These are phyloP conservation scores for Carex parvula DNA, from an alignment of 176 grass and related monocot genomes.

Conservation along the genomic window DNA sequence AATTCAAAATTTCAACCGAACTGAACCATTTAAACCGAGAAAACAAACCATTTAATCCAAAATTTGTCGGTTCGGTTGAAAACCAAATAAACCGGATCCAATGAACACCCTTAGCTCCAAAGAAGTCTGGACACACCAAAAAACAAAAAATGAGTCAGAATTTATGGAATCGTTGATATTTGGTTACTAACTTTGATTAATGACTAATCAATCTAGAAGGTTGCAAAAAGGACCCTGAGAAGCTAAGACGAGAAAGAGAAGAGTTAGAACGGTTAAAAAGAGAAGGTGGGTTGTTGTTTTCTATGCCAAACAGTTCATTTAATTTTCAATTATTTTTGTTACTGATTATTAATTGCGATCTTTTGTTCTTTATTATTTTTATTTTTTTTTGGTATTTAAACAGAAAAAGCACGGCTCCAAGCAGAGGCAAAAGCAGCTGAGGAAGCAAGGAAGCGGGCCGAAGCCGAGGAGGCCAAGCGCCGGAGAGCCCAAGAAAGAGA, in stretches of 20 bases:
- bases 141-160: neutral
- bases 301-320: neutral
- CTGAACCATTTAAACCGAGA: too few species aligned
- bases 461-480: conserved; percentile 83
- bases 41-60: too few species aligned
- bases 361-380: neutral
- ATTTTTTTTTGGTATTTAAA: neutral
- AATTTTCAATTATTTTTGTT: neutral
- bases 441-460: conserved; percentile 61
- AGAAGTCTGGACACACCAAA: neutral
- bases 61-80: too few species aligned
- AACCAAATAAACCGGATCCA: too few species aligned
- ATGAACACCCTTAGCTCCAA: neutral
- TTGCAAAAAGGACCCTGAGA: conserved; percentile 83
- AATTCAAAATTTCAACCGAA: too few species aligned
- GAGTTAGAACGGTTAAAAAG: conserved; percentile 85
- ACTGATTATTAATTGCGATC: neutral
- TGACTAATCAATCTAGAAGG: conserved; percentile 38
- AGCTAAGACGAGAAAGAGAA: conserved; percentile 67
- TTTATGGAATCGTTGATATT: neutral
- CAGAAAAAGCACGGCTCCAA: conserved; percentile 85
- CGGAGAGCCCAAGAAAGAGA: conserved; percentile 88
- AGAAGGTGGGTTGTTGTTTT: conserved; percentile 58
- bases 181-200: conserved; percentile 12
- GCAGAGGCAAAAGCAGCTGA: conserved; percentile 94